Base-by-base conservation (phyloP, 2,329 filamentous ascomycete genomes). In the Colletotrichum navitas region DNA sequence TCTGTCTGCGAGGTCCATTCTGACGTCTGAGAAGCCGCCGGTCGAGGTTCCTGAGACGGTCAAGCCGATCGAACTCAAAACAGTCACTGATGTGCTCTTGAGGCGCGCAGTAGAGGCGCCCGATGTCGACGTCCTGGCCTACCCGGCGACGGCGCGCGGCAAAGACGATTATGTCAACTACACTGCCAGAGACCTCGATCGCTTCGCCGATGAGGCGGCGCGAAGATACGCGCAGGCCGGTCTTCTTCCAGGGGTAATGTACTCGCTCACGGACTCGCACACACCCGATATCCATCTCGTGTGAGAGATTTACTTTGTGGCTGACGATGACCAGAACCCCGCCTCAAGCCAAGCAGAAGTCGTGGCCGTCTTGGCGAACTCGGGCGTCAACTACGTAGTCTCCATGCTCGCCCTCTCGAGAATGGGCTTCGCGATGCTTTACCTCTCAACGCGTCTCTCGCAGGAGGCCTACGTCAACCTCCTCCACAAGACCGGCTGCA, bases 101-200 rank as follows among this genome's bases (percentile, higher is more conserved):
- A 64, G 51, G 34, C 45, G 69, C 12, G 69, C 69, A 0, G n/a
- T n/a, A n/a, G n/a, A n/a, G n/a, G n/a, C n/a, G 52, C 10, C 32
- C 60, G 1, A 64, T 1, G 65, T 71, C 52, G 52, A 72, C 21
- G 69, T 78, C 11, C 67, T 78, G 24, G 75, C 73, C 2, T 78
- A 78, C 45, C 76, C 76, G 0, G 61, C 60, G 16, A 75, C 74
- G 0, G 68, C 75, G 5, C 65, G 68, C 12, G 76, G 75, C 11
- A 70, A 68, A 24, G 65, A 70, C 0, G 75, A 77, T 39, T 77
- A 74, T 69, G 74, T 68, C 36, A 72, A 77, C 41, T 76, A 76
- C 63, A 77, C 76, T 2, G 72, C 75, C 16, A 74, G 70, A 34
- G 69, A 77, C 18, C 72, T 78, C 1, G 76, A 77, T 61, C 52